These are phyloP conservation scores for Alternaria ethzedia DNA, from an alignment of 2,329 filamentous ascomycete genomes.

Conservation along the genomic window DNA sequence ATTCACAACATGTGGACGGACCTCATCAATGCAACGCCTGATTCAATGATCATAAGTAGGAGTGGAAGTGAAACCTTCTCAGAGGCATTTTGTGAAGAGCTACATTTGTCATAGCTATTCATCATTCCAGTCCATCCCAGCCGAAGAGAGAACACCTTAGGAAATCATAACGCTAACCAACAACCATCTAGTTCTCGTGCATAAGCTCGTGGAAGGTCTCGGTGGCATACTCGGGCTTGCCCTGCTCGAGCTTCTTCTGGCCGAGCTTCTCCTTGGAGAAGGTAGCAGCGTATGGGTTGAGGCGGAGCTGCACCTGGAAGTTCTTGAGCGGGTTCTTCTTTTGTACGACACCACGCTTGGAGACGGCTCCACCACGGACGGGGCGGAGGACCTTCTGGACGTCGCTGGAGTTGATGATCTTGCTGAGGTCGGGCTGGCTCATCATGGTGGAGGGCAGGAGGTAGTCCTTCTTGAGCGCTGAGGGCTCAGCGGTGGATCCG, in stretches of 20 bases:
- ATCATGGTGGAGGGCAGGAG: slow-evolving; percentile 91
- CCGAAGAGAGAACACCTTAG: slow-evolving; percentile 34
- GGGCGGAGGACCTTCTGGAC: slow-evolving; percentile 94
- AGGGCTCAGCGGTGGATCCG: slow-evolving; percentile 87
- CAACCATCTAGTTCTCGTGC: slow-evolving; percentile 55
- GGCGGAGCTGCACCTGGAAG: slow-evolving; percentile 97
- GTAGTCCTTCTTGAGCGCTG: slow-evolving; percentile 98
- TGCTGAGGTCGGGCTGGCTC: slow-evolving; percentile 91
- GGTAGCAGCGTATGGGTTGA: slow-evolving; percentile 95
- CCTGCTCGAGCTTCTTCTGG: slow-evolving; percentile 67
- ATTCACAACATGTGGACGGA: background rate
- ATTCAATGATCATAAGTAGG: slow-evolving; percentile 1
- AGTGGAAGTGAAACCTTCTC: slow-evolving; percentile 28
- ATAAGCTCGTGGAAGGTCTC: slow-evolving; percentile 59
- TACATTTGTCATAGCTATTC: slow-evolving; percentile 36
- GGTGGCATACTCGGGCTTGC: slow-evolving; percentile 65
- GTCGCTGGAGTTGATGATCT: slow-evolving; percentile 99
- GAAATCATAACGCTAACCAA: slow-evolving; percentile 29
- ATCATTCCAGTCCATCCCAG: slow-evolving; percentile 30
- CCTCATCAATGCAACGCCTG: background rate
- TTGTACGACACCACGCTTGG: slow-evolving; percentile 90
- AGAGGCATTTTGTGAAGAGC: slow-evolving; percentile 36
- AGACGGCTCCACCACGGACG: slow-evolving; percentile 86
- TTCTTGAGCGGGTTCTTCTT: slow-evolving; percentile 99
- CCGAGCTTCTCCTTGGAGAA: slow-evolving; percentile 88